phyloP scores from a whole-genome alignment of 768 basidiomycete genomes.

The Rhodotorula babjevae region DNA sequence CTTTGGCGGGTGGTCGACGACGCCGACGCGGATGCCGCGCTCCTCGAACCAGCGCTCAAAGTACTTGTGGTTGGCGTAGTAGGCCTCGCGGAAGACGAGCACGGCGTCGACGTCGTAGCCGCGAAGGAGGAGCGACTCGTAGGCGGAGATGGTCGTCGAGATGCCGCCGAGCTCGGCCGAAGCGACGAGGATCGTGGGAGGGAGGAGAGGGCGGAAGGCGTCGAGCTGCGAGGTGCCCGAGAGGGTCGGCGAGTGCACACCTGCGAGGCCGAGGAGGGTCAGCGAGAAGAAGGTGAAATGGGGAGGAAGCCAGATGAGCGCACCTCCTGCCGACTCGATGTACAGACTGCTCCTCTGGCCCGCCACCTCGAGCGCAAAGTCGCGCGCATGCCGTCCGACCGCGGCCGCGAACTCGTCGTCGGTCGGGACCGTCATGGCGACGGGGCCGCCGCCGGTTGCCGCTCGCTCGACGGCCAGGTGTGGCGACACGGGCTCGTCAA shows the following conservation, averaged over 20 bases:
- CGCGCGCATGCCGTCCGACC: slow-evolving; percentile 54
- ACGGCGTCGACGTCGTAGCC: slow-evolving; percentile 84
- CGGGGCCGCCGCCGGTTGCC: background rate
- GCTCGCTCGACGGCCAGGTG: slow-evolving; percentile 68
- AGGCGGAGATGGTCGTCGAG: slow-evolving; percentile 83
- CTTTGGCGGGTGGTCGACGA: slow-evolving; percentile 46
- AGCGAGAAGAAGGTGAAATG: background rate
- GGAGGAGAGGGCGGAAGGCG: slow-evolving; percentile 74
- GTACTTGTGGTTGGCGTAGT: slow-evolving; percentile 84
- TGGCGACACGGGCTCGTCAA: slow-evolving; percentile 84
- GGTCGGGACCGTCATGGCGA: slow-evolving; percentile 40
- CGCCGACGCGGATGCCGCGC: slow-evolving; percentile 51
- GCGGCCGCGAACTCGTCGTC: slow-evolving; percentile 39
- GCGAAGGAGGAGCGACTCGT: slow-evolving; percentile 82
- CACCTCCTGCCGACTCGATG: slow-evolving; percentile 93
- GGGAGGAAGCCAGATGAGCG: slow-evolving; percentile 42
- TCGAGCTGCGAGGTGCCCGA: slow-evolving; percentile 79
- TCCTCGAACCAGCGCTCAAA: slow-evolving; percentile 72
- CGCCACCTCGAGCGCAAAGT: slow-evolving; percentile 50
- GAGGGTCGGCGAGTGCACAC: slow-evolving; percentile 83
- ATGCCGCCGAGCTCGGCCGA: slow-evolving; percentile 90
- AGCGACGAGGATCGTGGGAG: slow-evolving; percentile 81
- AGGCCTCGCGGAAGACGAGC: slow-evolving; percentile 74
- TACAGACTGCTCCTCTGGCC: slow-evolving; percentile 58
- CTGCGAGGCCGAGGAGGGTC: slow-evolving; percentile 49